These are phyloP conservation scores for Austroboletus eburneus DNA, from an alignment of 768 basidiomycete genomes.

Conservation along the genomic window DNA sequence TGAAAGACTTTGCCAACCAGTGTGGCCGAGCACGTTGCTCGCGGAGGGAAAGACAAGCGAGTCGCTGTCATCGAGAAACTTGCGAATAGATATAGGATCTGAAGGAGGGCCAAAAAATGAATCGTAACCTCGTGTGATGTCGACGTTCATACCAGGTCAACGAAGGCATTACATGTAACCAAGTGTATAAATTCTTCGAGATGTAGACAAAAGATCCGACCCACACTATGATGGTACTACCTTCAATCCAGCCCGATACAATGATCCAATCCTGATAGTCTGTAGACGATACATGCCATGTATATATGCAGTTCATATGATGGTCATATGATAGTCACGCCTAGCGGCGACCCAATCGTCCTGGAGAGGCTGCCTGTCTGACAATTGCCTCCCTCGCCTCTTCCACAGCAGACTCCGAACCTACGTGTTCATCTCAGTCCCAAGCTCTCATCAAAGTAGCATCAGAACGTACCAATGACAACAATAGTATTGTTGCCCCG, in stretches of 20 bases:
- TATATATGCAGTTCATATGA: slow-evolving; percentile 19
- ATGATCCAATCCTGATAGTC: slow-evolving; percentile 24
- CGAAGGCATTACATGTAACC: too few relatives aligned
- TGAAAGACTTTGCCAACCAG: slow-evolving; percentile 23
- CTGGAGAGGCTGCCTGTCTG: slow-evolving; percentile 43
- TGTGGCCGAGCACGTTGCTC: slow-evolving; percentile 9
- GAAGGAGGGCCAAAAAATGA: slow-evolving; percentile 65
- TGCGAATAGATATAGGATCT: slow-evolving; percentile 43
- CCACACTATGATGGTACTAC: too few relatives aligned
- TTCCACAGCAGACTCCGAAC: slow-evolving; percentile 61
- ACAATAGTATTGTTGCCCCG: slow-evolving; percentile 84
- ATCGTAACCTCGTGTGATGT: slow-evolving; percentile 36
- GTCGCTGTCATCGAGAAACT: slow-evolving; percentile 39
- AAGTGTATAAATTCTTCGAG: too few relatives aligned
- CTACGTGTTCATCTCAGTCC: slow-evolving; percentile 35
- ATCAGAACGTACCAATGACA: slow-evolving; percentile 61
- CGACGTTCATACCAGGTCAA: slow-evolving; percentile 18
- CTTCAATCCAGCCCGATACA: slow-evolving; percentile 2
- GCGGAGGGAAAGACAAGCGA: slow-evolving; percentile 7
- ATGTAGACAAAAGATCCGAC: too few relatives aligned
- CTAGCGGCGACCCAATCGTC: slow-evolving; percentile 21
- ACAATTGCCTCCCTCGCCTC: slow-evolving; percentile 78
- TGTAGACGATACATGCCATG: slow-evolving; percentile 23
- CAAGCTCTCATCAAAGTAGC: background rate
- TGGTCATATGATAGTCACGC: slow-evolving; percentile 4